Conservation (phyloP, 192 early-diverging fungal genomes). For the Dissophora ornata region DNA sequence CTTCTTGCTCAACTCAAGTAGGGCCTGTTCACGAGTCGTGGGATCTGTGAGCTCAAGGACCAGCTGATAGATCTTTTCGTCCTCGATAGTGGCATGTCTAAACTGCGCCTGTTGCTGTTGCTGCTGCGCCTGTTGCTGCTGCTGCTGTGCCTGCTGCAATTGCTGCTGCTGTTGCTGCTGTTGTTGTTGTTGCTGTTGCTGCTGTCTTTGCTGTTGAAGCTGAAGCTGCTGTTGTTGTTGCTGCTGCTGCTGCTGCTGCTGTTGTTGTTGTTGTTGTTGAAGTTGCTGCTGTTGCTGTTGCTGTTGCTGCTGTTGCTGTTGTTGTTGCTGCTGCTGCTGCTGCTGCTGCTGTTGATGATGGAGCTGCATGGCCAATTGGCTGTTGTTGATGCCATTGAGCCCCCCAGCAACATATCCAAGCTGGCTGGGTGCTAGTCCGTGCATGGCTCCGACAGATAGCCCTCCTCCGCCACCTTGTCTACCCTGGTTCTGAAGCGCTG, state of each 20-base stretch:
- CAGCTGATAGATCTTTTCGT: slow-evolving; percentile 89
- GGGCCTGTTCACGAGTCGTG: slow-evolving; percentile 83
- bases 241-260: slow-evolving; percentile 18
- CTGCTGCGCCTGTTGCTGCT: slow-evolving; percentile 46
- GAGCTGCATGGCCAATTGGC: slow-evolving; percentile 32
- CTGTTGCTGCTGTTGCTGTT: slow-evolving; percentile 38
- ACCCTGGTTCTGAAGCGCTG: slow-evolving; percentile 14
- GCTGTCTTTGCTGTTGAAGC: slow-evolving; percentile 52
- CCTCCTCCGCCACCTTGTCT: slow-evolving; percentile 24
- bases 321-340: slow-evolving; percentile 21
- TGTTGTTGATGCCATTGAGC: slow-evolving; percentile 18
- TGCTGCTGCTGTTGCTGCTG: slow-evolving; percentile 34
- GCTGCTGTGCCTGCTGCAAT: slow-evolving; percentile 17
- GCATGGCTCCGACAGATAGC: slow-evolving; percentile 8
- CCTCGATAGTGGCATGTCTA: slow-evolving; percentile 59
- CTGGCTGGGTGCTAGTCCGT: slow-evolving; percentile 20
- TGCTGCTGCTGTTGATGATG: slow-evolving; percentile 24
- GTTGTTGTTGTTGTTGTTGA: slow-evolving; percentile 28
- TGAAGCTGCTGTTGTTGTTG: slow-evolving; percentile 62
- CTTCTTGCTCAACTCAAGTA: slow-evolving; percentile 93
- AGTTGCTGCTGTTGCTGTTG: slow-evolving; percentile 29
- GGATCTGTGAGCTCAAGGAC: slow-evolving; percentile 89
- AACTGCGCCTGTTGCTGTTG: slow-evolving; percentile 55
- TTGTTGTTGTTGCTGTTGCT: slow-evolving; percentile 24
- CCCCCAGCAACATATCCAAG: slow-evolving; percentile 18